Evolutionary conservation across 495 filamentous ascomycete genomes (phyloP).

Genomic region (Penicillium tannophilum): DNA sequence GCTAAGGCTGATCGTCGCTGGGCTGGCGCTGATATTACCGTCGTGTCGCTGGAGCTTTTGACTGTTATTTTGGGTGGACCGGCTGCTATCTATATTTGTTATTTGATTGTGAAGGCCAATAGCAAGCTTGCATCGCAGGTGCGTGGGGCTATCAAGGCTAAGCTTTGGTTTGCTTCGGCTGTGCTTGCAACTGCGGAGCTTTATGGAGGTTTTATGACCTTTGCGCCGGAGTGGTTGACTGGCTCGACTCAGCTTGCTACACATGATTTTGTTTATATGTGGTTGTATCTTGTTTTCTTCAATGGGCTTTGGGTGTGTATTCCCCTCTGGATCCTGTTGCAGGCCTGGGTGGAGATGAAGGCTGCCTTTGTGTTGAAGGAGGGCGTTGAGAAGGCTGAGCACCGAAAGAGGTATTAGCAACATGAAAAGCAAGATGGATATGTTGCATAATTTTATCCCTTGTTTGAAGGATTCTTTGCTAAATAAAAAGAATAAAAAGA

Average conservation of each 20-base stretch:
- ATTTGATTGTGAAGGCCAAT: constrained; percentile 52
- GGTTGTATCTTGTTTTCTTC: constrained; percentile 90
- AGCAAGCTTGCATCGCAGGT: constrained; percentile 16
- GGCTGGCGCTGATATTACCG: constrained; percentile 74
- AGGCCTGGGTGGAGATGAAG: constrained; percentile 61
- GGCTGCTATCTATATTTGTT: constrained; percentile 70
- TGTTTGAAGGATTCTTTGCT: neutral
- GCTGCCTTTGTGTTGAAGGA: constrained; percentile 52
- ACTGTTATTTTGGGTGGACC: constrained; percentile 81
- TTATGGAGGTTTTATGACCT: constrained; percentile 97
- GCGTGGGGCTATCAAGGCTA: constrained; percentile 49
- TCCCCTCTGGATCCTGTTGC: constrained; percentile 74
- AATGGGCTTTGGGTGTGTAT: constrained; percentile 87
- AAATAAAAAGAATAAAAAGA: no score
- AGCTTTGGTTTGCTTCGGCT: constrained; percentile 67
- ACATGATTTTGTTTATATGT: constrained; percentile 80
- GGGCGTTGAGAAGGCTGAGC: constrained; percentile 14
- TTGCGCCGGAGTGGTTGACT: constrained; percentile 89
- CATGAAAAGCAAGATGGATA: neutral
- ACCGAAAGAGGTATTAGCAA: constrained; percentile 1
- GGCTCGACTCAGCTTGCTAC: constrained; percentile 75
- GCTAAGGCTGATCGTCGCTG: constrained; percentile 84
- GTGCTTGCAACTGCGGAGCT: constrained; percentile 90
- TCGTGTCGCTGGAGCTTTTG: constrained; percentile 81
- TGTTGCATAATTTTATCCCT: neutral